Conservation (phyloP, 306 rosid genomes). For the Castanospermum australe region DNA sequence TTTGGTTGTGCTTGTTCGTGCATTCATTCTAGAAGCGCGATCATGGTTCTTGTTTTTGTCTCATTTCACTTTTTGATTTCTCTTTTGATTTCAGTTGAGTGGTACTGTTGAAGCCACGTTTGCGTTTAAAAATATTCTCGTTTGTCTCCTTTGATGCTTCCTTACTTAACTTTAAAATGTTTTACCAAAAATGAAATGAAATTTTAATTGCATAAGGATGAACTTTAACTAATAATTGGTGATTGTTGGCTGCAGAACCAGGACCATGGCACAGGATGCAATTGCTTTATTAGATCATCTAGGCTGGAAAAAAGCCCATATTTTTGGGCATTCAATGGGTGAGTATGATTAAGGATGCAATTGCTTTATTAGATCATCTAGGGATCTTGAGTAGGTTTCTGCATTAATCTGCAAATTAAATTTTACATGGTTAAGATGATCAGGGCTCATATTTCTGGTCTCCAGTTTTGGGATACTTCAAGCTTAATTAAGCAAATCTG, state of each 20-base stretch:
- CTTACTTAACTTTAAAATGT: background rate
- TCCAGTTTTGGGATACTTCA: background rate
- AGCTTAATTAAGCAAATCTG: background rate
- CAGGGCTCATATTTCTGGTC: background rate
- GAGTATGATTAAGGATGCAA: no score
- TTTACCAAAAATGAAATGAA: background rate
- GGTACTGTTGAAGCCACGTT: background rate
- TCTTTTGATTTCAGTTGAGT: background rate
- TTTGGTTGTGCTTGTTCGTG: background rate
- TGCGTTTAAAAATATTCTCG: background rate
- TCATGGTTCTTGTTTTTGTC: background rate
- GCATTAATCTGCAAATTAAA: background rate
- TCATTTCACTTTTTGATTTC: background rate
- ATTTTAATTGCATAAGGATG: background rate
- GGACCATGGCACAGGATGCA: constrained; percentile 88
- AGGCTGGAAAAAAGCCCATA: constrained; percentile 90
- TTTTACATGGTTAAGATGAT: background rate
- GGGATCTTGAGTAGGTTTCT: background rate
- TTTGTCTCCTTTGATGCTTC: background rate
- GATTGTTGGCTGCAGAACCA: constrained; percentile 69
- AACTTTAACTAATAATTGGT: background rate
- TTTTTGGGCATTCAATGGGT: constrained; percentile 99
- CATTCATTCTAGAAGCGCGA: background rate
- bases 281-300: constrained; percentile 79
- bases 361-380: no score